Percentiles rank a stretch among this genome's conserved stretches.
These are phyloP conservation scores for Saposhnikovia divaricata DNA, from an alignment of 129 eudicot species.

Conservation along the genomic window DNA sequence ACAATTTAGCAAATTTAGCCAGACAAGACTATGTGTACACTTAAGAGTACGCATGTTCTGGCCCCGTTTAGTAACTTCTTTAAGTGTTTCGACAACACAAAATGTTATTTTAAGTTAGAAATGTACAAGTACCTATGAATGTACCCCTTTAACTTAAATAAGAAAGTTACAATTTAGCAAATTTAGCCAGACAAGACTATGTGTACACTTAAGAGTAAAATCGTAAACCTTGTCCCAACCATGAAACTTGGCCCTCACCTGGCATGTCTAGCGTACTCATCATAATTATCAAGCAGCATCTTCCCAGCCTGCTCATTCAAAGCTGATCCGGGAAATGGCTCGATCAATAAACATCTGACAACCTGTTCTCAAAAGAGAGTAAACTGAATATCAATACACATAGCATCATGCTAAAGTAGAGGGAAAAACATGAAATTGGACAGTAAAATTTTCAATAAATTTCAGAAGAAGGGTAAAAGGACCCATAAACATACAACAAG, in stretches of 20 bases:
- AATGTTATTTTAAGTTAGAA: neutral
- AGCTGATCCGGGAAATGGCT: slow-evolving; percentile 98
- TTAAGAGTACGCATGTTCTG: neutral
- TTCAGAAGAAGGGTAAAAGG: neutral
- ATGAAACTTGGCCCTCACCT: slow-evolving; percentile 36
- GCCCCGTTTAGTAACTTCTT: neutral
- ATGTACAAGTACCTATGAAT: neutral
- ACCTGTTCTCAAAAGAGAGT: slow-evolving; percentile 40
- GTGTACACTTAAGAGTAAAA: neutral
- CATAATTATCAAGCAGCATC: slow-evolving; percentile 89
- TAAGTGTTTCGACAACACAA: neutral
- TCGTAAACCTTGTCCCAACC: neutral
- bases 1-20: neutral
- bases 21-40: neutral
- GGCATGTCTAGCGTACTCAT: slow-evolving; percentile 95
- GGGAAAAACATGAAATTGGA: neutral
- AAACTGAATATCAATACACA: neutral
- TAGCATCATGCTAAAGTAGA: neutral
- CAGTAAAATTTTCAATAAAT: neutral
- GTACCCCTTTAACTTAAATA: neutral
- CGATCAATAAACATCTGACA: slow-evolving; percentile 84
- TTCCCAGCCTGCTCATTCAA: slow-evolving; percentile 94
- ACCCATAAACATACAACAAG: slow-evolving; percentile 54
- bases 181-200: neutral
- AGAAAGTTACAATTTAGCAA: neutral